Evolutionary conservation across 176 grass and related monocot species (phyloP).

Genomic region (Cenchrus purpureus): DNA sequence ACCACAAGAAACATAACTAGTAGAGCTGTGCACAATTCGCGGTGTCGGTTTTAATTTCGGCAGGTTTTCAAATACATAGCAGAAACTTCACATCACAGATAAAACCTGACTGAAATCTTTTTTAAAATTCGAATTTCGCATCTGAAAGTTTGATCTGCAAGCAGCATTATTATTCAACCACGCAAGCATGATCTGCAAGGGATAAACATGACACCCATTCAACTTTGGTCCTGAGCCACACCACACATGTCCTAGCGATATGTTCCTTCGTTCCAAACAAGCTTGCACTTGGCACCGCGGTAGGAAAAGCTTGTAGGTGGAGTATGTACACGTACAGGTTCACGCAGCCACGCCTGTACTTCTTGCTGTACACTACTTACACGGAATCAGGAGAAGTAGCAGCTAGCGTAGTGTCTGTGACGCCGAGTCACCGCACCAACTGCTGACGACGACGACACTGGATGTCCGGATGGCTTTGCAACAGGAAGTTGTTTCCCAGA

Average conservation of each 20-base stretch:
- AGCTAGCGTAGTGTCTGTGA: neutral
- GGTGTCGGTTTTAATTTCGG: neutral
- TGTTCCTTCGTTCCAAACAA: neutral
- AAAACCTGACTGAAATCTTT: neutral
- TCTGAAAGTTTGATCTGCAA: neutral
- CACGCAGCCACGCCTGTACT: neutral
- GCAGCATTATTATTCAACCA: neutral
- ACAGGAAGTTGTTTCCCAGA: neutral
- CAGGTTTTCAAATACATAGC: neutral
- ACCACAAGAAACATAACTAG: neutral
- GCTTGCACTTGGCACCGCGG: neutral
- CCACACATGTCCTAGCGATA: neutral
- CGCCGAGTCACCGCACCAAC: neutral
- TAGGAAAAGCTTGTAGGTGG: neutral
- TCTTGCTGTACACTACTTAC: neutral
- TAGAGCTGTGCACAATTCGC: no score
- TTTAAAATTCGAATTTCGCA: neutral
- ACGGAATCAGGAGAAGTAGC: neutral
- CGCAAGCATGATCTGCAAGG: neutral
- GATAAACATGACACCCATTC: neutral
- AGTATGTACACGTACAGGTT: neutral
- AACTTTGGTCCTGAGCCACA: neutral
- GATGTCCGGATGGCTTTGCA: neutral
- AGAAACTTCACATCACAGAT: neutral
- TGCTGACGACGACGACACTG: no score